phyloP scores from a whole-genome alignment of 1,284 basidiomycete genomes.

The Fomitopsis betulina region DNA sequence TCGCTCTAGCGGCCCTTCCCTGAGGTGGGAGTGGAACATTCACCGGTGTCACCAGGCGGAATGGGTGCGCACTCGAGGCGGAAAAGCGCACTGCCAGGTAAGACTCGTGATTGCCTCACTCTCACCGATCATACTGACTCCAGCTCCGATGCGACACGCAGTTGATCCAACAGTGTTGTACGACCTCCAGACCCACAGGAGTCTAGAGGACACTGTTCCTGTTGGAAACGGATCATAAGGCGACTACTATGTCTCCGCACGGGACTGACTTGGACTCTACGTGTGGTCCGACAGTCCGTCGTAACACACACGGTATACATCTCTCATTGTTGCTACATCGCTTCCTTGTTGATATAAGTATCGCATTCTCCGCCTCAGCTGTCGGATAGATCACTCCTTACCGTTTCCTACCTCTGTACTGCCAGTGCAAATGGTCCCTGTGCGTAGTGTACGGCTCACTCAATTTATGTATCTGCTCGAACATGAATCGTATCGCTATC shows the following conservation, averaged over 20 bases:
- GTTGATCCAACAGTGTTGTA: constrained; percentile 86
- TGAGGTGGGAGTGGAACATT: constrained; percentile 50
- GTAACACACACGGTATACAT: constrained; percentile 4
- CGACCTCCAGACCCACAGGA: constrained; percentile 84
- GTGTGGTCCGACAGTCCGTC: neutral
- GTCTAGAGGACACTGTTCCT: constrained; percentile 55
- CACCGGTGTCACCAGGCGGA: constrained; percentile 34
- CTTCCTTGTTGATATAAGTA: neutral
- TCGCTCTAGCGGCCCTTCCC: constrained; percentile 53
- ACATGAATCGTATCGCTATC: neutral
- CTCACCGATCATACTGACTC: constrained; percentile 10
- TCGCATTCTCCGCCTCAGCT: constrained; percentile 4
- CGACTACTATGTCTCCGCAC: neutral
- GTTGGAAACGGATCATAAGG: constrained; percentile 10
- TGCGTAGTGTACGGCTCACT: constrained; percentile 3
- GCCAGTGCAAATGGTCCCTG: constrained; percentile 7
- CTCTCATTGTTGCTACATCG: constrained; percentile 1
- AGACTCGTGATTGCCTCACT: constrained; percentile 20
- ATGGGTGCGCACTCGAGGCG: constrained; percentile 71
- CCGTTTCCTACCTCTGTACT: constrained; percentile 12
- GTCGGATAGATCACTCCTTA: constrained; percentile 5
- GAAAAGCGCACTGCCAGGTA: constrained; percentile 84
- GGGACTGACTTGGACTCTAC: neutral
- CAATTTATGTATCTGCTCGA: constrained; percentile 10
- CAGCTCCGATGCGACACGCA: constrained; percentile 25